Conservation (phyloP, 1,284 basidiomycete species). For the Ganoderma multipileum region DNA sequence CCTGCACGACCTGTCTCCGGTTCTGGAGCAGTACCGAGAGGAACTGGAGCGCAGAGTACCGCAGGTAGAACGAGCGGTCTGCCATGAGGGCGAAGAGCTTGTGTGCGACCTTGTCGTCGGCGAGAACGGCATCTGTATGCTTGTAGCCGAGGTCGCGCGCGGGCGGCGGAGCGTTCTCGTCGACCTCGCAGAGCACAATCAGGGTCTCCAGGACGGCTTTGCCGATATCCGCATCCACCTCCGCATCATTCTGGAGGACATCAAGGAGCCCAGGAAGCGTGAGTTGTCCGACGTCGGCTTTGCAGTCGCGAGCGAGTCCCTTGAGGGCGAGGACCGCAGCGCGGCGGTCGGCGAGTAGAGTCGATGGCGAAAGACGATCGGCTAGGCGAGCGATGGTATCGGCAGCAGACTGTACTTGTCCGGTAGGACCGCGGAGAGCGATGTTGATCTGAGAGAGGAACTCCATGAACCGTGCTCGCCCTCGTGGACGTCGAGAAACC, state of each 20-base stretch:
- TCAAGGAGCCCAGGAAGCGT: conserved; percentile 82
- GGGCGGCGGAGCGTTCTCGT: conserved; percentile 48
- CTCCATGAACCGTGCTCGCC: conserved; percentile 61
- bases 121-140: conserved; percentile 76
- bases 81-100: conserved; percentile 82
- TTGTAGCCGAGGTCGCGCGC: conserved; percentile 73
- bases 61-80: conserved; percentile 83
- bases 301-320: conserved; percentile 91
- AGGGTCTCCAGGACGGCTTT: conserved; percentile 92
- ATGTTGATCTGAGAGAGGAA: conserved; percentile 84
- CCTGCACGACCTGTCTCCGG: conserved; percentile 82
- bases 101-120: conserved; percentile 77
- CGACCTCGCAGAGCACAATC: conserved; percentile 75
- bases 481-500: conserved; percentile 16
- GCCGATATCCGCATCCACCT: conserved; percentile 88
- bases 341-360: conserved; percentile 88
- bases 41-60: conserved; percentile 88
- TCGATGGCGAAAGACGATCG: conserved; percentile 87
- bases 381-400: conserved; percentile 90
- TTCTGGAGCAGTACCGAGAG: conserved; percentile 83
- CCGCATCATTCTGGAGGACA: conserved; percentile 85
- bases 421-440: conserved; percentile 78
- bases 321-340: conserved; percentile 94
- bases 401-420: conserved; percentile 80
- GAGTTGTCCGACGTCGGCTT: conserved; percentile 81